A percentile compares a stretch with the other conserved stretches of the same genome.
Evolutionary conservation across 179 eudicot species (phyloP).

Genomic region (Carnegiea gigantea): DNA sequence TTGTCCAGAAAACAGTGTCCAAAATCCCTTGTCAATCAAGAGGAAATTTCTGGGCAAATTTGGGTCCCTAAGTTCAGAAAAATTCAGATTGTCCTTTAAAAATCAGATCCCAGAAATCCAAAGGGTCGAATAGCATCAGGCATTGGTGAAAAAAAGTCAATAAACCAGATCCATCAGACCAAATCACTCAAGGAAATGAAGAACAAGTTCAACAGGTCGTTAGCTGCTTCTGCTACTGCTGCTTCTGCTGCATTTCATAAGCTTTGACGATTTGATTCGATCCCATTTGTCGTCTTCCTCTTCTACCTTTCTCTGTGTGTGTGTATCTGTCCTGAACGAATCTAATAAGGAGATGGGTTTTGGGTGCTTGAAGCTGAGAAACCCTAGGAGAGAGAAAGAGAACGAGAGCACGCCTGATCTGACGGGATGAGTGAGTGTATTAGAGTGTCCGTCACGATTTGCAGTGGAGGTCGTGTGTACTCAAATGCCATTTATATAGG

Average conservation of each 20-base stretch:
- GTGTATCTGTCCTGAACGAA: not conserved
- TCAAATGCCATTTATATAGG: not conserved
- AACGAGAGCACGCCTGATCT: constrained; percentile 14
- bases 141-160: constrained; percentile 15
- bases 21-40: not conserved
- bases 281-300: not conserved
- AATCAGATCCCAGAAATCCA: constrained; percentile 26
- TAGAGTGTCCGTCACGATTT: constrained; percentile 5
- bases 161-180: not conserved
- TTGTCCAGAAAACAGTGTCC: constrained; percentile 24
- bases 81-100: constrained; percentile 1
- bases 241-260: not conserved
- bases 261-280: not conserved
- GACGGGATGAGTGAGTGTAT: not conserved
- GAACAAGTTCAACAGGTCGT: not conserved
- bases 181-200: not conserved
- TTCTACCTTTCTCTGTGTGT: not conserved
- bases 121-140: constrained; percentile 2
- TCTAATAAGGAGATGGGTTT: constrained; percentile 16
- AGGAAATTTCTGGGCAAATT: not conserved
- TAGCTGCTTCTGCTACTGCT: not conserved
- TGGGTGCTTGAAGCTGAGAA: constrained; percentile 1
- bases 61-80: not conserved
- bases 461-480: constrained; percentile 3
- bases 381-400: constrained; percentile 23